These are phyloP conservation scores for Gnetum montanum DNA, from an alignment of 75 land plant species.

Conservation along the genomic window DNA sequence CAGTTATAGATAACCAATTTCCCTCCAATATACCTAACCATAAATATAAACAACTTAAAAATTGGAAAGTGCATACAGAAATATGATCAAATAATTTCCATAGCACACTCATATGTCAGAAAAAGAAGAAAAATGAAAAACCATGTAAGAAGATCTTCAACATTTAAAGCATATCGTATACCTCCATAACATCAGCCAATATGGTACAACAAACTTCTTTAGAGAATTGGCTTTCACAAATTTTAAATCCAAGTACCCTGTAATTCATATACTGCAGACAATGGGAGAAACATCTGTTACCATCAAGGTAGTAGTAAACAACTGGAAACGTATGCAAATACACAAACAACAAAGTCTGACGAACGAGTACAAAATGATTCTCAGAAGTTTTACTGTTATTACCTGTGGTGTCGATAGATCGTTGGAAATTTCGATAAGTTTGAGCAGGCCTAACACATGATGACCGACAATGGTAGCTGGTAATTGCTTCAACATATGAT, in stretches of 20 bases:
- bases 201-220: constrained; percentile 12
- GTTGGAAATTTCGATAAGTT: constrained; percentile 33
- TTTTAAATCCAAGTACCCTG: constrained; percentile 58
- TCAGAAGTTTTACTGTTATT: no score
- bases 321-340: no score
- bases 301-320: not conserved
- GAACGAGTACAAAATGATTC: not conserved
- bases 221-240: constrained; percentile 45
- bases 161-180: constrained; percentile 17
- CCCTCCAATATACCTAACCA: no score
- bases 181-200: constrained; percentile 49
- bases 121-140: no score
- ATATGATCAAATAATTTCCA: no score
- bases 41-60: no score
- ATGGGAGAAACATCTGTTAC: no score
- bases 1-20: no score
- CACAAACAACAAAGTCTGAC: no score
- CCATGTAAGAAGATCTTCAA: no score
- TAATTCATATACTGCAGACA: constrained; percentile 65
- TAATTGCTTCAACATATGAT: constrained; percentile 65
- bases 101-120: no score
- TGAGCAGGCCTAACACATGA: constrained; percentile 37
- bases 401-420: constrained; percentile 69
- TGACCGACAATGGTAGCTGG: constrained; percentile 40
- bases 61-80: no score